phyloP scores from a whole-genome alignment of 1,139 yeast genomes.

The Scheffersomyces illinoinensis region DNA sequence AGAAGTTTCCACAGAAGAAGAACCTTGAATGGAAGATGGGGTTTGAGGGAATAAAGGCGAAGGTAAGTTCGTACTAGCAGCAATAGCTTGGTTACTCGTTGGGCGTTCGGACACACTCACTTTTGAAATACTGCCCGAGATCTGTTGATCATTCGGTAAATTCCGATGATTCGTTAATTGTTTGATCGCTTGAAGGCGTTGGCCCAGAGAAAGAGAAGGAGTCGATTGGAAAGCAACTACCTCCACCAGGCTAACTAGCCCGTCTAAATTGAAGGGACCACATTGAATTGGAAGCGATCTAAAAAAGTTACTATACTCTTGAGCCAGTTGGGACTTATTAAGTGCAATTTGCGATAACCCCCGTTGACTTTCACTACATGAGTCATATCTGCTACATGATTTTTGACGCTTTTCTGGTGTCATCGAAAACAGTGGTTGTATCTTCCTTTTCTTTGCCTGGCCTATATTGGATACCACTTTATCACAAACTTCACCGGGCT shows the following conservation, averaged over 20 bases:
- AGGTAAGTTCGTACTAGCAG: too few species aligned
- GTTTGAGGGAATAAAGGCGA: not conserved
- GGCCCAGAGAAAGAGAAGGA: not conserved
- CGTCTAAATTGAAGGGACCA: not conserved
- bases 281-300: not conserved
- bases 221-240: not conserved
- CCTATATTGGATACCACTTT: not conserved
- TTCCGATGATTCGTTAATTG: not conserved
- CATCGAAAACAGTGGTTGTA: not conserved
- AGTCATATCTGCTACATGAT: not conserved
- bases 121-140: too few species aligned
- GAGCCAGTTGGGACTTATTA: not conserved
- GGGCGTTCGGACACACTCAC: too few species aligned
- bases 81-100: not conserved
- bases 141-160: too few species aligned
- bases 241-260: not conserved
- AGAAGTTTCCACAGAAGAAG: too few species aligned
- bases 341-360: not conserved
- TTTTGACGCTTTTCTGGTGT: not conserved
- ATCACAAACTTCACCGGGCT: not conserved
- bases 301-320: not conserved
- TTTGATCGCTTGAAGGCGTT: not conserved
- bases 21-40: not conserved
- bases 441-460: not conserved
- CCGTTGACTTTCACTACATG: not conserved